A percentile compares a stretch with the other conserved stretches of the same genome.
These are phyloP conservation scores for Bipolaris bicolor DNA, from an alignment of 2,329 filamentous ascomycete species.

Conservation along the genomic window DNA sequence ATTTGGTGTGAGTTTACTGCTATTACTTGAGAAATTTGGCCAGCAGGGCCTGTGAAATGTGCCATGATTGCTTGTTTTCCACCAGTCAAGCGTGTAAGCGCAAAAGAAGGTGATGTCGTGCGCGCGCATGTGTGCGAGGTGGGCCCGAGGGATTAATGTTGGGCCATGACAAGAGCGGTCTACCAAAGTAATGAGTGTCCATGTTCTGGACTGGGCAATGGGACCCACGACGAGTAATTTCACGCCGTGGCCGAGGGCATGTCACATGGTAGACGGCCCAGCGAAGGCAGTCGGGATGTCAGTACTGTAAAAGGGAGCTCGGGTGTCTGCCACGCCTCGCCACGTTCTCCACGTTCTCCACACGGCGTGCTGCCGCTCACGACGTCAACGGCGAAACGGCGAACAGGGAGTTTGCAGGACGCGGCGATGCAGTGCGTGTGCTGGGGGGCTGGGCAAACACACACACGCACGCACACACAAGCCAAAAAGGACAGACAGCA, in stretches of 20 bases:
- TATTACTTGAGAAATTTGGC: not conserved
- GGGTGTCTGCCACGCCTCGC: constrained; percentile 2
- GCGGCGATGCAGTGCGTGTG: no score
- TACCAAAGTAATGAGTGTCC: not conserved
- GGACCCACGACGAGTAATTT: not conserved
- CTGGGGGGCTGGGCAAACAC: no score
- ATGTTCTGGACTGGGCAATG: not conserved
- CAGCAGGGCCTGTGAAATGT: not conserved
- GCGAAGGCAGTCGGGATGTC: not conserved
- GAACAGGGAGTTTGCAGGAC: no score
- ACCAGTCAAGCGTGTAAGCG: not conserved
- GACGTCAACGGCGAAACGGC: not conserved
- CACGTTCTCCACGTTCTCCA: constrained; percentile 2
- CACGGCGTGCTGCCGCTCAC: not conserved
- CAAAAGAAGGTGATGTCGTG: not conserved
- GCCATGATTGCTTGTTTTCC: not conserved
- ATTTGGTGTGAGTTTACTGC: not conserved
- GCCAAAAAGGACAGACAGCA: not conserved
- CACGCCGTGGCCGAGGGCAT: not conserved
- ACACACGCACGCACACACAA: not conserved
- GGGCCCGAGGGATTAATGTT: not conserved
- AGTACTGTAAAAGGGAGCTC: not conserved
- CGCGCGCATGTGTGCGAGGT: not conserved
- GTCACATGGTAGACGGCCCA: not conserved
- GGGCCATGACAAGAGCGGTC: not conserved